Percentiles rank a stretch among this genome's conserved stretches.
Evolutionary conservation across 2,329 filamentous ascomycete species (phyloP).

Genomic region (Periconia sp.): DNA sequence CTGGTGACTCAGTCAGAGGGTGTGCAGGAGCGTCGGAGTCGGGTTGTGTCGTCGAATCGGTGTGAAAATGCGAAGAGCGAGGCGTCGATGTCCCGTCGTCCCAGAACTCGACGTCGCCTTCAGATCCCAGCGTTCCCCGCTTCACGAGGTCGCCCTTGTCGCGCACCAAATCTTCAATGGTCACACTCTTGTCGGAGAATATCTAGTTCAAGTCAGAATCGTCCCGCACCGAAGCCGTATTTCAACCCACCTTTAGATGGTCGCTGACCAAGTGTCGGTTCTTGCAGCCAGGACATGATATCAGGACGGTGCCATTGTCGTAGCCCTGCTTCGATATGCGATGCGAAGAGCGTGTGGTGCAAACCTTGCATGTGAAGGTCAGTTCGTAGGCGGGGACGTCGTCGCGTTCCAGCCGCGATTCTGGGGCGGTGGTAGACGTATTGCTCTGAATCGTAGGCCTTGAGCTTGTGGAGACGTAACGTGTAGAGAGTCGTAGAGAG

Average conservation of each 20-base stretch:
- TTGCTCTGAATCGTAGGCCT: constrained; percentile 23
- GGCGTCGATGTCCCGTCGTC: constrained; percentile 65
- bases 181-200: constrained; percentile 73
- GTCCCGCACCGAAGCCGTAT: background rate
- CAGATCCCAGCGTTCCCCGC: constrained; percentile 71
- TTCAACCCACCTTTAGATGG: constrained; percentile 67
- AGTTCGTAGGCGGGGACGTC: constrained; percentile 78
- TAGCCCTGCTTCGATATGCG: constrained; percentile 93
- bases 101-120: constrained; percentile 94
- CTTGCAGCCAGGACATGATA: constrained; percentile 84
- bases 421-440: constrained; percentile 35
- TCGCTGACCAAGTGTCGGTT: constrained; percentile 92
- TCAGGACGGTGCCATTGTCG: constrained; percentile 85
- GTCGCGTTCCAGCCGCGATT: constrained; percentile 44
- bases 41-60: constrained; percentile 26
- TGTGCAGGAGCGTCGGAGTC: constrained; percentile 17
- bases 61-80: constrained; percentile 41
- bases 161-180: constrained; percentile 77
- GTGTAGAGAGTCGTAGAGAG: constrained; percentile 12
- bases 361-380: constrained; percentile 91
- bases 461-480: constrained; percentile 34
- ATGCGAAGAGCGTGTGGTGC: constrained; percentile 80
- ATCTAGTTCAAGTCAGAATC: constrained; percentile 54
- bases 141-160: constrained; percentile 78
- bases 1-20: constrained; percentile 16